phyloP scores from a whole-genome alignment of 805 yeast genomes.

The Saccharomycopsis microspora region DNA sequence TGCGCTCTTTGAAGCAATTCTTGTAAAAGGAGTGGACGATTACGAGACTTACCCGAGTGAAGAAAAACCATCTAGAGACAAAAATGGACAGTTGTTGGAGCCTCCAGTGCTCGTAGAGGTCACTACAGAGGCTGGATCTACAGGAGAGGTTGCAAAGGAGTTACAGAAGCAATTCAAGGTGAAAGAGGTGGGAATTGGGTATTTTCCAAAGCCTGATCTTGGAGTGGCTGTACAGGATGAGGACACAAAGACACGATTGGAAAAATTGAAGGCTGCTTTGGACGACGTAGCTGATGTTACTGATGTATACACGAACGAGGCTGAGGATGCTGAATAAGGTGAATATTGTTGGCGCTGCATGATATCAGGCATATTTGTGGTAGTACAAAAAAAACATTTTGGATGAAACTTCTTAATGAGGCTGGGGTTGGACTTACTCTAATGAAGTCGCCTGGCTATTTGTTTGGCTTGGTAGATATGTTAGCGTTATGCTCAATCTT shows the following conservation, averaged over 20 bases:
- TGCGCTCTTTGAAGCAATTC: conserved; percentile 57
- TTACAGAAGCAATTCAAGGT: conserved; percentile 47
- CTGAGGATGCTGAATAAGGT: conserved; percentile 17
- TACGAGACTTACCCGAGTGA: conserved; percentile 28
- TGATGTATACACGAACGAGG: conserved; percentile 56
- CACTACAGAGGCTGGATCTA: conserved; percentile 51
- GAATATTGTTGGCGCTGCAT: not conserved
- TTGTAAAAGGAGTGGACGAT: conserved; percentile 76
- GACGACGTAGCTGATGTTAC: conserved; percentile 82
- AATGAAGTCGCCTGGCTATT: no score
- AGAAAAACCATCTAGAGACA: conserved; percentile 24
- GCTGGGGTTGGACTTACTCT: no score
- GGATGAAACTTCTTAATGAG: not conserved
- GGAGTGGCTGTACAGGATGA: conserved; percentile 41
- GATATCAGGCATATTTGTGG: not conserved
- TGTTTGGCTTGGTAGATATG: no score
- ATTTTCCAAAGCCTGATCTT: conserved; percentile 51
- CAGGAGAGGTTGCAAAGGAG: conserved; percentile 48
- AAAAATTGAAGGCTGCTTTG: conserved; percentile 46
- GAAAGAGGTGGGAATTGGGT: conserved; percentile 62
- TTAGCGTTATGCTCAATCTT: no score
- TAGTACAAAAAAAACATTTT: not conserved
- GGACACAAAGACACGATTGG: conserved; percentile 39
- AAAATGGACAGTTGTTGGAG: conserved; percentile 6
- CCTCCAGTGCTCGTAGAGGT: conserved; percentile 30